A percentile compares a stretch with the other conserved stretches of the same genome.
phyloP scores from a whole-genome alignment of 768 basidiomycete genomes.

The Aureoboletus auriporus region DNA sequence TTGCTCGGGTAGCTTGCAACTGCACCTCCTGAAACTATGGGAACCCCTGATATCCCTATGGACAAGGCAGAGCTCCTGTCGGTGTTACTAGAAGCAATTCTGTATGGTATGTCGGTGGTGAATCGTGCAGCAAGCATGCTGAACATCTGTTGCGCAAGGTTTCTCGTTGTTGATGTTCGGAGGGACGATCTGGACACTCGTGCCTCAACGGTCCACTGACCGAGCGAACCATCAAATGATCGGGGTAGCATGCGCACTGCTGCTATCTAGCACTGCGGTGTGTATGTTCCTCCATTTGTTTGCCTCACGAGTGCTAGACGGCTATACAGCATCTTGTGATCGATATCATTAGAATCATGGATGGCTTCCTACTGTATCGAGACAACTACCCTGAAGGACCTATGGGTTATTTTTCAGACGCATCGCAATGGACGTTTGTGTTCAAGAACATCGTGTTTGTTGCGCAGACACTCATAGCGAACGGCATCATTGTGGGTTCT shows the following conservation, averaged over 20 bases:
- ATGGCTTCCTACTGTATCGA: slow-evolving; percentile 20
- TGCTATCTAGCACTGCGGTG: slow-evolving; percentile 23
- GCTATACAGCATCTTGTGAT: slow-evolving; percentile 13
- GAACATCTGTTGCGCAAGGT: slow-evolving; percentile 8
- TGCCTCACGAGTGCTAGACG: too few relatives aligned
- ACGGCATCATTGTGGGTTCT: slow-evolving; percentile 20
- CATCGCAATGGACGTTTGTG: slow-evolving; percentile 21
- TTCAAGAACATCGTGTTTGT: slow-evolving; percentile 15
- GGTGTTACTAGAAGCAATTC: neutral
- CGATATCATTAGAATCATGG: slow-evolving; percentile 12
- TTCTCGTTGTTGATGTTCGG: slow-evolving; percentile 30
- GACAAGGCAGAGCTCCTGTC: slow-evolving; percentile 5
- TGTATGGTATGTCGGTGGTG: neutral
- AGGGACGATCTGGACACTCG: slow-evolving; percentile 19
- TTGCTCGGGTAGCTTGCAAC: neutral
- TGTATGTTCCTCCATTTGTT: neutral
- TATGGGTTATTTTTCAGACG: slow-evolving; percentile 17
- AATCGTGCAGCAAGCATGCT: neutral
- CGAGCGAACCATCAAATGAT: slow-evolving; percentile 14
- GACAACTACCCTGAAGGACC: slow-evolving; percentile 20
- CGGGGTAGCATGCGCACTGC: slow-evolving; percentile 15
- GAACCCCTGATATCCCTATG: neutral
- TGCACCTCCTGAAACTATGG: neutral
- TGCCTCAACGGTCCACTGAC: slow-evolving; percentile 1
- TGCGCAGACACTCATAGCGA: slow-evolving; percentile 21